These are phyloP conservation scores for Colletotrichum sp. DNA, from an alignment of 2,329 filamentous ascomycete genomes.

Conservation along the genomic window DNA sequence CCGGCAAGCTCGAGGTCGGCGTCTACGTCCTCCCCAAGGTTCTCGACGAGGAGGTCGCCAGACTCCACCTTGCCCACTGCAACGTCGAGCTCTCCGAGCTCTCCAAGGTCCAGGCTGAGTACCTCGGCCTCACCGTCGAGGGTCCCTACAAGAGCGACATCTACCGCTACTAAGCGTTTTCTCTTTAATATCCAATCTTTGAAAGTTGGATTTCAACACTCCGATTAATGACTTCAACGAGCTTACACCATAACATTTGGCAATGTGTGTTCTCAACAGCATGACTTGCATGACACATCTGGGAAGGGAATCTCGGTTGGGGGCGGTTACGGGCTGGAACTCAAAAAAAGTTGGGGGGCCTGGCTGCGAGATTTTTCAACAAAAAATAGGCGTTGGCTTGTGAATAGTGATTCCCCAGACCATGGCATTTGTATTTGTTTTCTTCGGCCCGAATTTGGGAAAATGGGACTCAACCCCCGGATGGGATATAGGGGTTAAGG, in stretches of 20 bases:
- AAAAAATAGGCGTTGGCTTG: conserved; percentile 40
- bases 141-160: conserved; percentile 97
- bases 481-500: conserved; percentile 5
- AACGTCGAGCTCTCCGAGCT: conserved; percentile 93
- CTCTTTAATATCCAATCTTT: conserved; percentile 33
- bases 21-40: conserved; percentile 99
- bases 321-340: conserved; percentile 28
- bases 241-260: conserved; percentile 21
- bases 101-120: conserved; percentile 87
- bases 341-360: conserved; percentile 30
- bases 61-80: conserved; percentile 90
- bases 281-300: conserved; percentile 46
- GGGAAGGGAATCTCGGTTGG: conserved; percentile 26
- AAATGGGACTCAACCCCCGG: conserved; percentile 19
- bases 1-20: conserved; percentile 85
- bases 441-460: conserved; percentile 19
- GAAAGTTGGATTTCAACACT: conserved; percentile 20
- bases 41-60: conserved; percentile 97
- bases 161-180: conserved; percentile 51
- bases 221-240: conserved; percentile 25
- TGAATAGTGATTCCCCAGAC: conserved; percentile 34
- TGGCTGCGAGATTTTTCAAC: conserved; percentile 37
- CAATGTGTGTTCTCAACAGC: conserved; percentile 49
- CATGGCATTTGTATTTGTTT: conserved; percentile 31
- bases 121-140: conserved; percentile 84